Conservation (phyloP, 169 alveolate genomes). For the Cryptosporidium sp. region DNA sequence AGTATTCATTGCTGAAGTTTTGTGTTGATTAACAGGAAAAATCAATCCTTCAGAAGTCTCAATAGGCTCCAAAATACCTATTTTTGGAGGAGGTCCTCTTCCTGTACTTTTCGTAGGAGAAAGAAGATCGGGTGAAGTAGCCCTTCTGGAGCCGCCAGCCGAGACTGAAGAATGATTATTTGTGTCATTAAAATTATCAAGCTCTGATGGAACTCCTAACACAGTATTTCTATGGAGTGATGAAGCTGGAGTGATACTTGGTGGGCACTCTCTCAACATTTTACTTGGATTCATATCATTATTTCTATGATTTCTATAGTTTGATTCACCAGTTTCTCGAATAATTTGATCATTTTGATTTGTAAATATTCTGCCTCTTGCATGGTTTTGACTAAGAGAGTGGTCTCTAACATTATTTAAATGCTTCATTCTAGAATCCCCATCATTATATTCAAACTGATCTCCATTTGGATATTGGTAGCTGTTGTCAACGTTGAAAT, state of each 20-base stretch:
- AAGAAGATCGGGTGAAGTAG: conserved; percentile 50
- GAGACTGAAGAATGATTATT: not conserved
- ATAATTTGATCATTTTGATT: not conserved
- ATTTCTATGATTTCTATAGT: not conserved
- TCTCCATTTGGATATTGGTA: not conserved
- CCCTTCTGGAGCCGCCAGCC: conserved; percentile 39
- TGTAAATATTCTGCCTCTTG: not conserved
- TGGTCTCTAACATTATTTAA: not conserved
- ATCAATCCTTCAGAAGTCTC: conserved; percentile 67
- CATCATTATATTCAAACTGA: not conserved
- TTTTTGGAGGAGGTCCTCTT: conserved; percentile 68
- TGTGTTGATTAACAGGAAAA: conserved; percentile 47
- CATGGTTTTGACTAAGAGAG: no score
- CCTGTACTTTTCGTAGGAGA: conserved; percentile 55
- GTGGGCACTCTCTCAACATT: not conserved
- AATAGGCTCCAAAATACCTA: conserved; percentile 56
- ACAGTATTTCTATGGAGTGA: conserved; percentile 32
- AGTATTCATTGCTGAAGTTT: conserved; percentile 1
- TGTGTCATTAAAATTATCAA: not conserved
- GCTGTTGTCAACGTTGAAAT: not conserved
- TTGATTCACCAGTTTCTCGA: not conserved
- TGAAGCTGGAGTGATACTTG: not conserved
- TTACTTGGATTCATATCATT: not conserved
- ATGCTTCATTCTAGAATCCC: not conserved
- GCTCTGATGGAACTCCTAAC: conserved; percentile 24